Evolutionary conservation across 148 eudicot species (phyloP), one percentile per base, ranked within the genome.

Genomic region (Rheum nobile): DNA sequence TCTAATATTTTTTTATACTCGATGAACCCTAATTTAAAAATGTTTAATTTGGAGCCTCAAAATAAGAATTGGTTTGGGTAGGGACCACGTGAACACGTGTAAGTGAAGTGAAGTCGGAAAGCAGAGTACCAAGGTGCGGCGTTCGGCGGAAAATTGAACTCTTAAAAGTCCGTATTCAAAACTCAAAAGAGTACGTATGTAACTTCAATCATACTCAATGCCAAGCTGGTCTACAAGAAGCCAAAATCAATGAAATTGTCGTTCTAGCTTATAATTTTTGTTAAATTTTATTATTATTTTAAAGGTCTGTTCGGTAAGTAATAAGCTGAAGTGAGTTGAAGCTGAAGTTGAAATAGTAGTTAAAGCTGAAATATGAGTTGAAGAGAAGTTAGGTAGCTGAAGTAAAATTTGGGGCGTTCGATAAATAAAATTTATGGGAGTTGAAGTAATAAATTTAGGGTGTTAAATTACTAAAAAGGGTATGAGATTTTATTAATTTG

Each of bases 51-150:
- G 57, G 57, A 19, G 57, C 26, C 57, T 6, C 26, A 50, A 21
- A 50, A 50, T 43, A 43, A 6, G 13, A 71, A 71, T 4, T 28
- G 48, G 74, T 10, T 47, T 31, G 1, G 3, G 55, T 71, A 4
- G 52, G 54, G 32, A 8, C 72, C 29, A 48, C n/a, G 32, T 16
- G 3, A 54, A 81, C 77, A 75, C 78, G 70, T 72, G 76, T 65
- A 44, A 71, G 74, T 78, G 68, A 72, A 35, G 0, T 24, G 50
- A 55, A 42, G 72, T 65, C 70, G 46, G 67, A 67, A 52, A 76
- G 71, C 84, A 90, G 84, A 75, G 68, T 86, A 84, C 87, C 87
- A 75, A 86, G 84, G 92, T 88, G 92, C 97, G 97, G 98, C 98
- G 97, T 81, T 88, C 98, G 97, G 98, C 97, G 98, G 86, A 85